phyloP scores from a whole-genome alignment of 176 grass and related monocot genomes.

The Aegilops tauschii region DNA sequence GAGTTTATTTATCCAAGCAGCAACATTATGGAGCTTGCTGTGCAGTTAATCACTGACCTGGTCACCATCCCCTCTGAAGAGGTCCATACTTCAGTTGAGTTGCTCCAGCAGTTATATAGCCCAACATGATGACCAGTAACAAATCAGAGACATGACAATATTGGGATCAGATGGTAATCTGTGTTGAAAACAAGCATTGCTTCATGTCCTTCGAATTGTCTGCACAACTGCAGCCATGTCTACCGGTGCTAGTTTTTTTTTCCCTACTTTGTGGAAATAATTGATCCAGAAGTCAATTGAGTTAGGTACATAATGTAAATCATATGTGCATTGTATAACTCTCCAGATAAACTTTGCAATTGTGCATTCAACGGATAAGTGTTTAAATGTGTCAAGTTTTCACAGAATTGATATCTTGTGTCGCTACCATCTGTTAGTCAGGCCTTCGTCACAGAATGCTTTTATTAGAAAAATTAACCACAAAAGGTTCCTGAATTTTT shows the following conservation, averaged over 20 bases:
- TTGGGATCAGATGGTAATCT: neutral
- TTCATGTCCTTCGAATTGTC: neutral
- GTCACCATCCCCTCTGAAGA: neutral
- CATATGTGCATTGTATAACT: neutral
- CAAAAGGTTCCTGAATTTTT: neutral
- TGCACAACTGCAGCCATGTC: neutral
- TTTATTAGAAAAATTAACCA: neutral
- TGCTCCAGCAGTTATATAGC: neutral
- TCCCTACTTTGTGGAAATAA: neutral
- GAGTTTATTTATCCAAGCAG: neutral
- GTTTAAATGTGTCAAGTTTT: neutral
- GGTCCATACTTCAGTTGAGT: neutral
- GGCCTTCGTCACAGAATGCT: neutral
- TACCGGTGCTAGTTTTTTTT: neutral
- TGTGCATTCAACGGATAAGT: neutral
- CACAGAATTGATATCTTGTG: neutral
- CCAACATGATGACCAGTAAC: neutral
- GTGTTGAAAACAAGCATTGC: neutral
- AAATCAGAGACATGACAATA: neutral
- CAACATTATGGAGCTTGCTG: neutral
- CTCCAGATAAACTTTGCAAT: neutral
- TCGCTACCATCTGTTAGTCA: neutral
- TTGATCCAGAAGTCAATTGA: neutral
- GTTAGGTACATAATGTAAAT: neutral
- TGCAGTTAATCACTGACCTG: neutral